These are phyloP conservation scores for Trichoderma breve DNA, from an alignment of 2,329 filamentous ascomycete species.

Conservation along the genomic window DNA sequence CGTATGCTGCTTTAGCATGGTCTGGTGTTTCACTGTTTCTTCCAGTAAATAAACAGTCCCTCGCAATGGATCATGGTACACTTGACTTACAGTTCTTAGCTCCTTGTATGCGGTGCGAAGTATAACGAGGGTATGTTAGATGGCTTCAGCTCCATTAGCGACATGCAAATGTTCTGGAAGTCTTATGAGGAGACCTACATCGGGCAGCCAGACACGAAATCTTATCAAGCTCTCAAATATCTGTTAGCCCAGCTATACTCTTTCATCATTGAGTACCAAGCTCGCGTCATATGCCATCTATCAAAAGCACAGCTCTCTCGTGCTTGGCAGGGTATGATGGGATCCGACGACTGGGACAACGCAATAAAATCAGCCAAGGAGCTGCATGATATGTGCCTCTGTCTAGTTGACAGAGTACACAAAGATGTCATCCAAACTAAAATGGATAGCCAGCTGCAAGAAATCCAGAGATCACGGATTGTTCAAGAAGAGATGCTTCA, in stretches of 20 bases:
- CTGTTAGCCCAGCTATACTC: slow-evolving; percentile 6
- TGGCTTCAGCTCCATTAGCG: slow-evolving; percentile 24
- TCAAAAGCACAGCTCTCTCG: slow-evolving; percentile 24
- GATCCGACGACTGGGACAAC: slow-evolving; percentile 20
- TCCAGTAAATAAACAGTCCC: slow-evolving; percentile 18
- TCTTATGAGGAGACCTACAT: slow-evolving; percentile 22
- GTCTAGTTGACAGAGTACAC: background rate
- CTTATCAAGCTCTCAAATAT: background rate
- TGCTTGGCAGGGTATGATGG: slow-evolving; percentile 21
- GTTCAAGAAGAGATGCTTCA: background rate
- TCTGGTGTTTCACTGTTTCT: slow-evolving; percentile 27
- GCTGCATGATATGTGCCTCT: background rate
- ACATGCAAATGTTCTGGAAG: slow-evolving; percentile 24
- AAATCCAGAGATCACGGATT: background rate
- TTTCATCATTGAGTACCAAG: slow-evolving; percentile 14
- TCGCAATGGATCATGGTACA: background rate
- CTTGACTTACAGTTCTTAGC: background rate
- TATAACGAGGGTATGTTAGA: slow-evolving; percentile 26
- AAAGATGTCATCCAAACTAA: background rate
- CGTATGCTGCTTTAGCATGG: slow-evolving; percentile 29
- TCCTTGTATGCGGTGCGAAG: slow-evolving; percentile 21
- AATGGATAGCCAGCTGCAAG: background rate
- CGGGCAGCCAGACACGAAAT: background rate
- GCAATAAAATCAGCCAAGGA: background rate
- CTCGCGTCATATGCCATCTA: slow-evolving; percentile 18